Conservation (phyloP, 2,329 filamentous ascomycete genomes). For the Madurella mycetomatis region DNA sequence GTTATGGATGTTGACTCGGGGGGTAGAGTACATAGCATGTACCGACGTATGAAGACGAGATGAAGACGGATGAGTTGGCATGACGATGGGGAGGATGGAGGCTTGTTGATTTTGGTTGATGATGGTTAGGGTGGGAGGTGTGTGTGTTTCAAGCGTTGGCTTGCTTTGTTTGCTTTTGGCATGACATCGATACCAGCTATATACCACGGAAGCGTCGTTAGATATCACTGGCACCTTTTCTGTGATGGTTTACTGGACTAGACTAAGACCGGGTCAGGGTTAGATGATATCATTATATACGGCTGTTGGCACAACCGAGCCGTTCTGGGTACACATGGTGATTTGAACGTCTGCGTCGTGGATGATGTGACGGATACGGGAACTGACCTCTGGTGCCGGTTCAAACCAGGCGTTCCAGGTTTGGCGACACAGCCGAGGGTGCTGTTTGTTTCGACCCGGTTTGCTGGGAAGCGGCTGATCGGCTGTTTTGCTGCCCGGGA, state of each 20-base stretch:
- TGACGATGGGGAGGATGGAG: no score
- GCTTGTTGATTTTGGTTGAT: not conserved
- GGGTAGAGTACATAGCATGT: not conserved
- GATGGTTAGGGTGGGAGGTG: not conserved
- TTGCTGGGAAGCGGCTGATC: no score
- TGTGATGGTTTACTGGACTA: not conserved
- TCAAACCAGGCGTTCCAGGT: no score
- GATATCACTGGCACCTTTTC: not conserved
- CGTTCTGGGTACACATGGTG: not conserved
- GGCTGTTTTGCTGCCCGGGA: no score
- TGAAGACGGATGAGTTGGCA: not conserved
- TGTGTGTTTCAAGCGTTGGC: not conserved
- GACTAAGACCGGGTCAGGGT: slow-evolving; percentile 1
- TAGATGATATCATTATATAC: not conserved
- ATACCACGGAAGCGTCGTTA: not conserved
- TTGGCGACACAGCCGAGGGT: no score
- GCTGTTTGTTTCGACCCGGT: no score
- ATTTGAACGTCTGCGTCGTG: not conserved
- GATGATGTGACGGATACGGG: no score
- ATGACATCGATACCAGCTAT: slow-evolving; percentile 1
- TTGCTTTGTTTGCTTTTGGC: not conserved
- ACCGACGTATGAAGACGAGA: not conserved
- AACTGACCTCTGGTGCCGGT: no score
- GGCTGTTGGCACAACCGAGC: not conserved
- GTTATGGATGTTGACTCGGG: not conserved